These are phyloP conservation scores for Plasmodium gonderi DNA, from an alignment of 169 alveolate genomes.

Conservation along the genomic window DNA sequence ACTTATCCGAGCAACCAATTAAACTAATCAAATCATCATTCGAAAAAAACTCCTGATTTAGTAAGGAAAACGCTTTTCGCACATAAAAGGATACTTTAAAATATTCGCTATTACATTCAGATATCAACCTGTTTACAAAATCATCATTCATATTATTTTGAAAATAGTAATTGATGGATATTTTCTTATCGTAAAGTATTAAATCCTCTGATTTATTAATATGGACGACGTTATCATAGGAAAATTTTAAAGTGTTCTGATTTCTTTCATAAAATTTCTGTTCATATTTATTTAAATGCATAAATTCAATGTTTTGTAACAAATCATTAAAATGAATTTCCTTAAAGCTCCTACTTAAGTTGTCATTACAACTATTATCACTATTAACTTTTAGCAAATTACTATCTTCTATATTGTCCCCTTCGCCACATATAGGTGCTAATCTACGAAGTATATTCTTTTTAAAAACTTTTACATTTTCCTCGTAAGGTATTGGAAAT, in stretches of 20 bases:
- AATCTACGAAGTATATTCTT: conserved; percentile 44
- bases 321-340: conserved; percentile 44
- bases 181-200: conserved; percentile 33
- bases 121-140: conserved; percentile 32
- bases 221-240: conserved; percentile 38
- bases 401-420: conserved; percentile 49
- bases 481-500: conserved; percentile 67
- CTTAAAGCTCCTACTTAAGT: neutral
- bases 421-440: conserved; percentile 72
- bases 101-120: conserved; percentile 42
- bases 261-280: conserved; percentile 69
- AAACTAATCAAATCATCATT: conserved; percentile 44
- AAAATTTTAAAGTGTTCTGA: conserved; percentile 12
- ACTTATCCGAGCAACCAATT: conserved; percentile 49
- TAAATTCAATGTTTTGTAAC: conserved; percentile 48
- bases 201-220: conserved; percentile 42
- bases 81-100: conserved; percentile 40
- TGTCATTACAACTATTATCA: conserved; percentile 26
- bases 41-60: conserved; percentile 26
- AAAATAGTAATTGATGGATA: conserved; percentile 48
- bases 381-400: conserved; percentile 32
- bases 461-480: conserved; percentile 22
- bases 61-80: conserved; percentile 48
- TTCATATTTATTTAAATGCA: conserved; percentile 64
- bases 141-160: conserved; percentile 29